Evolutionary conservation across 805 yeast species (phyloP).

Genomic region (Teunomyces kruisii): DNA sequence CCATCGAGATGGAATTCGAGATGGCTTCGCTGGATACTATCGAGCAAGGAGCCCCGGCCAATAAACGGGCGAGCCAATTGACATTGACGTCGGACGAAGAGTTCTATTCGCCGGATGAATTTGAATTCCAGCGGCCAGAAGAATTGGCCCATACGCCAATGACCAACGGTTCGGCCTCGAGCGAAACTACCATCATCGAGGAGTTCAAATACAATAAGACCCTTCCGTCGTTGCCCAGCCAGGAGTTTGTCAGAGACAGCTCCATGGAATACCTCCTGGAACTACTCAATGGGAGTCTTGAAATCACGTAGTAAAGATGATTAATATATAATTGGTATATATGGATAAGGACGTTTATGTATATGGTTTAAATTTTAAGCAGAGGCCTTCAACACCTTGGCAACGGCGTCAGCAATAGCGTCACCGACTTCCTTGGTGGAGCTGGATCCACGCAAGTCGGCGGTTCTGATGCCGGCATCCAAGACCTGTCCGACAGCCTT

Average conservation of each 20-base stretch:
- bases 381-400: constrained; percentile 43
- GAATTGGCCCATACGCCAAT: neutral
- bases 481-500: constrained; percentile 81
- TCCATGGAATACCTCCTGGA: constrained; percentile 35
- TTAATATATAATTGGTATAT: too few relatives aligned
- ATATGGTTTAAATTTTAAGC: constrained; percentile 1
- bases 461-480: constrained; percentile 85
- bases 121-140: constrained; percentile 10
- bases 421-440: constrained; percentile 92
- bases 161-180: constrained; percentile 5
- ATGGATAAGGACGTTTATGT: too few relatives aligned
- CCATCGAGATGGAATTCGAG: neutral
- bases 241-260: constrained; percentile 19
- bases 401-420: constrained; percentile 78
- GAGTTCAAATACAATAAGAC: neutral
- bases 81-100: constrained; percentile 30
- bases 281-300: constrained; percentile 25
- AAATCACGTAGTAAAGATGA: constrained; percentile 6
- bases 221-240: neutral
- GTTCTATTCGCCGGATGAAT: constrained; percentile 33
- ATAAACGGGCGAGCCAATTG: constrained; percentile 2
- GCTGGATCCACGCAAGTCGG: constrained; percentile 82
- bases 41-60: neutral
- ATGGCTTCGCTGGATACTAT: constrained; percentile 10
- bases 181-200: constrained; percentile 10